Percentiles rank a stretch among this genome's conserved stretches.
These are phyloP conservation scores for Carallia brachiata DNA, from an alignment of 345 rosid species.

Conservation along the genomic window DNA sequence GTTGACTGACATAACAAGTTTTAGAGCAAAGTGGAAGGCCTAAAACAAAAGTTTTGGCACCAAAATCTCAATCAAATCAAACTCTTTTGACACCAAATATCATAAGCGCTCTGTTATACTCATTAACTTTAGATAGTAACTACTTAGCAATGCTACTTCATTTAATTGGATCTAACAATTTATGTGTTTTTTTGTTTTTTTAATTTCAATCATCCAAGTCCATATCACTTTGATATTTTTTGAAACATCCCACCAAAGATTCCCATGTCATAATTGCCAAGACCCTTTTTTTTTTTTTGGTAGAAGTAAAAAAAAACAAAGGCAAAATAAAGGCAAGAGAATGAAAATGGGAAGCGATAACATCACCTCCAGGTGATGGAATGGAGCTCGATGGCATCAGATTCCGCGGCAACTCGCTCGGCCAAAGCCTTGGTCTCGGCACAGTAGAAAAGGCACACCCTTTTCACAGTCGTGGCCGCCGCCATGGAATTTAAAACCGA, in stretches of 20 bases:
- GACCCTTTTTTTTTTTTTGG: no score
- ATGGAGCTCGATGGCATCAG: slow-evolving; percentile 82
- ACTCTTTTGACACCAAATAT: neutral
- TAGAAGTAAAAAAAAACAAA: no score
- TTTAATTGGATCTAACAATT: no score
- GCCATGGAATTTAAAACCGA: slow-evolving; percentile 48
- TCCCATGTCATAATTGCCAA: neutral
- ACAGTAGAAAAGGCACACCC: slow-evolving; percentile 71
- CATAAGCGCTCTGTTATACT: neutral
- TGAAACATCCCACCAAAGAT: no score
- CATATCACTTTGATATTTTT: no score
- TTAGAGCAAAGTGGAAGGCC: neutral
- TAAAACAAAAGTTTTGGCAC: neutral
- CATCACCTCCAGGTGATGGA: slow-evolving; percentile 81
- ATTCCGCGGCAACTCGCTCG: slow-evolving; percentile 61
- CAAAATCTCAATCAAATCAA: neutral
- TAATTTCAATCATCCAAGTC: no score
- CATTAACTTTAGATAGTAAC: no score
- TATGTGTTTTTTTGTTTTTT: no score
- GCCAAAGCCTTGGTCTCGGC: slow-evolving; percentile 80
- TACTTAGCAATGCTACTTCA: no score
- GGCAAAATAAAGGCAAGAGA: neutral
- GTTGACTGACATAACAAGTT: neutral
- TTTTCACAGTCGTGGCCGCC: slow-evolving; percentile 49
- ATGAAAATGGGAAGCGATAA: neutral